These are phyloP conservation scores for Omphalotus guepiniiformis DNA, from an alignment of 768 basidiomycete species.

Conservation along the genomic window DNA sequence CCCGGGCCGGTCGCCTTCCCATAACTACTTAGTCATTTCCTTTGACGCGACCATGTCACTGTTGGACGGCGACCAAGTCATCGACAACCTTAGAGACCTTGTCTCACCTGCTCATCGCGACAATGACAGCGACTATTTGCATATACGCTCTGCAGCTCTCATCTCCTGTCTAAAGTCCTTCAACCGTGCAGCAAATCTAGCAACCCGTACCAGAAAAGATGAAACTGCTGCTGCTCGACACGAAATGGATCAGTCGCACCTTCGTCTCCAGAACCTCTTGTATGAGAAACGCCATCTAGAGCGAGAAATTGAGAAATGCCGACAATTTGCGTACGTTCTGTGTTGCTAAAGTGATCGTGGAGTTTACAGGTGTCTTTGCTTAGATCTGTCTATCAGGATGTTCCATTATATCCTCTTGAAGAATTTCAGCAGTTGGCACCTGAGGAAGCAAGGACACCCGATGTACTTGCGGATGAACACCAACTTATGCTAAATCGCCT, in stretches of 20 bases:
- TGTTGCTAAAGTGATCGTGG: background rate
- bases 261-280: slow-evolving; percentile 79
- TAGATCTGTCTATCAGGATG: slow-evolving; percentile 87
- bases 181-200: slow-evolving; percentile 69
- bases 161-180: slow-evolving; percentile 76
- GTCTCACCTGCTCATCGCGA: slow-evolving; percentile 41
- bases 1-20: too few relatives aligned
- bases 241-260: slow-evolving; percentile 88
- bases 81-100: slow-evolving; percentile 62
- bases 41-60: too few relatives aligned
- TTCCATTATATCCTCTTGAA: slow-evolving; percentile 66
- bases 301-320: slow-evolving; percentile 88
- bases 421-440: slow-evolving; percentile 72
- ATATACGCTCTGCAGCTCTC: slow-evolving; percentile 69
- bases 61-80: slow-evolving; percentile 47
- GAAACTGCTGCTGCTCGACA: slow-evolving; percentile 74
- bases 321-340: slow-evolving; percentile 77
- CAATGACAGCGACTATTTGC: slow-evolving; percentile 47
- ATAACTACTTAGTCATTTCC: too few relatives aligned
- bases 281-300: slow-evolving; percentile 90
- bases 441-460: slow-evolving; percentile 55
- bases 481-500: slow-evolving; percentile 86
- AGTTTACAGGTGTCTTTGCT: background rate
- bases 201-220: slow-evolving; percentile 64
- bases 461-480: slow-evolving; percentile 65